Conservation (phyloP, 129 eudicot species). For the Arctium lappa region DNA sequence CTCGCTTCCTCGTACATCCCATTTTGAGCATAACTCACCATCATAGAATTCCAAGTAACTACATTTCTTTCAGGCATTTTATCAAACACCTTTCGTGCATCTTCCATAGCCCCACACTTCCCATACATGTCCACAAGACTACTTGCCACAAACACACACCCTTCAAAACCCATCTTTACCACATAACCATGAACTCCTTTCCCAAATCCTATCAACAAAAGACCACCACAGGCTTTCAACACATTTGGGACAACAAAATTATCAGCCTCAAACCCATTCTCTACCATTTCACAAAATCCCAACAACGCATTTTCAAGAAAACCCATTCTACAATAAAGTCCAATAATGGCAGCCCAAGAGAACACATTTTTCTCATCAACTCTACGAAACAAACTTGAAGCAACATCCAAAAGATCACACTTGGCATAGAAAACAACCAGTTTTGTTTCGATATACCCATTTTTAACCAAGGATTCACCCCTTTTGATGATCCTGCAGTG, state of each 20-base stretch:
- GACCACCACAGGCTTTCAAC: conserved; percentile 77
- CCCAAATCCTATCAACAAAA: conserved; percentile 45
- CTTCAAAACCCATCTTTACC: conserved; percentile 50
- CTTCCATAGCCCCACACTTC: conserved; percentile 52
- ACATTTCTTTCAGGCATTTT: conserved; percentile 55
- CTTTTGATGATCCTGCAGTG: conserved; percentile 62
- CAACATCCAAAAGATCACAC: conserved; percentile 45
- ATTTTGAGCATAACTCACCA: conserved; percentile 59
- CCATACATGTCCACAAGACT: conserved; percentile 86
- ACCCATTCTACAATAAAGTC: conserved; percentile 51
- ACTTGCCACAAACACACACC: conserved; percentile 71
- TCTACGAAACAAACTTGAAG: conserved; percentile 36
- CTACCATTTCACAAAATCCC: conserved; percentile 48
- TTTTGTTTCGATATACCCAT: conserved; percentile 59
- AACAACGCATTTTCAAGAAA: conserved; percentile 30
- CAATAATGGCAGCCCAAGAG: conserved; percentile 79
- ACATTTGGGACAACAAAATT: conserved; percentile 86
- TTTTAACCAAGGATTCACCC: conserved; percentile 40
- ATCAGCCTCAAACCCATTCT: conserved; percentile 53
- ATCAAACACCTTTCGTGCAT: conserved; percentile 67
- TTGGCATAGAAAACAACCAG: conserved; percentile 58
- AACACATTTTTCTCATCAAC: conserved; percentile 45
- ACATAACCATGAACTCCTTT: conserved; percentile 78
- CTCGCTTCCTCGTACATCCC: conserved; percentile 62
- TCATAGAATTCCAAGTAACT: conserved; percentile 77